Base-by-base conservation (phyloP, 805 yeast species). In the Candida palmyrensis region DNA sequence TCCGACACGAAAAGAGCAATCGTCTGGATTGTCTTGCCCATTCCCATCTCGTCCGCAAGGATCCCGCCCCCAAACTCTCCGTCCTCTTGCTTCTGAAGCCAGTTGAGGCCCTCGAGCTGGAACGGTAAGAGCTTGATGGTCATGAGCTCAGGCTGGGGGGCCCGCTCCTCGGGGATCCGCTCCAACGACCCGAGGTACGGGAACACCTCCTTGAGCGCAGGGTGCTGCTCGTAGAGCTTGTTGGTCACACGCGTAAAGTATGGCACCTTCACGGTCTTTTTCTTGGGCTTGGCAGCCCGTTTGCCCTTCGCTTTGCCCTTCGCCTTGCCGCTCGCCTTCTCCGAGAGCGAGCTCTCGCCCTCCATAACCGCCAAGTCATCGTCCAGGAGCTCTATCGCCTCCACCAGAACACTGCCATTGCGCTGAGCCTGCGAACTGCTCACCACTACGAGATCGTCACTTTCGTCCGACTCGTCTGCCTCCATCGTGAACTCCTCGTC, bases 31-130 rank as follows among this genome's bases (percentile, higher is more conserved):
- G 99, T 92, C 49, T 92, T 92, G 42, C 99, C 99, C 97, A 92
- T 90, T 23, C 99, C 99, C 99, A 92, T 92, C 59, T 92, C 99
- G 64, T 92, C 99, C 4, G 98, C 97, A 29, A 92, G 64, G 7
- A 92, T 81, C 11, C 97, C 98, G 17, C 98, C 98, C 11, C 73
- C 68, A 56, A 82, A 90, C 27, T 68, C 71, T 16, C 84, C 69
- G 15, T 77, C 78, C 51, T 90, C 97, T 59, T 90, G 97, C 30
- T 76, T 69, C 10, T 75, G 45, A 39, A 92, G 69, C 99, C 99
- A 92, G 48, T 82, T 75, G 30, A 92, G 65, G 13, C 98, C 98
- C 62, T 92, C 99, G 11, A 77, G 64, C 59, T 92, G 99, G 59
- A 92, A 92, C 1, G 97, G 97, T 18, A 92, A 65, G 24, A 92